phyloP scores from a whole-genome alignment of 768 basidiomycete species.

The Leucocoprinus leucothites region DNA sequence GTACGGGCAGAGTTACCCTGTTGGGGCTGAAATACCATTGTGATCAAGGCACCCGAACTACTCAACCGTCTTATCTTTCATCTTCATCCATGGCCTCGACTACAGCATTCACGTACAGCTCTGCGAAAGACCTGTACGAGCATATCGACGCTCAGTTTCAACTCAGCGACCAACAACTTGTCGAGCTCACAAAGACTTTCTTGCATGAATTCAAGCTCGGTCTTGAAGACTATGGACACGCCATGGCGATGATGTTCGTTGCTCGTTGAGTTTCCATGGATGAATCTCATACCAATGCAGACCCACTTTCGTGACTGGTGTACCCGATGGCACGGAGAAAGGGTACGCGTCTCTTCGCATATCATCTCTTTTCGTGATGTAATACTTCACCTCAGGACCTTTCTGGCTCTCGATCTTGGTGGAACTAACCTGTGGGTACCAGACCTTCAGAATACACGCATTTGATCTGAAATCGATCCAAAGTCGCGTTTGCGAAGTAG shows the following conservation, averaged over 20 bases:
- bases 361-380: slow-evolving; percentile 7
- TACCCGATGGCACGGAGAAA: slow-evolving; percentile 90
- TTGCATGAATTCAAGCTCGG: slow-evolving; percentile 78
- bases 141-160: slow-evolving; percentile 73
- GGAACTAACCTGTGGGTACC: slow-evolving; percentile 90
- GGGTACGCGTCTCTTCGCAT: slow-evolving; percentile 55
- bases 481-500: slow-evolving; percentile 94
- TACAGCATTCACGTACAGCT: slow-evolving; percentile 37
- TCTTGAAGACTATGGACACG: slow-evolving; percentile 64
- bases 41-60: neutral
- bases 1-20: neutral
- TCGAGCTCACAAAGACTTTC: slow-evolving; percentile 74
- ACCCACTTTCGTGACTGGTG: slow-evolving; percentile 93
- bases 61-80: slow-evolving; percentile 1
- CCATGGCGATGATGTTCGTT: slow-evolving; percentile 90
- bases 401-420: slow-evolving; percentile 93
- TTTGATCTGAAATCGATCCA: slow-evolving; percentile 13
- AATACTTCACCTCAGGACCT: slow-evolving; percentile 59
- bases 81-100: slow-evolving; percentile 36
- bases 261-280: neutral
- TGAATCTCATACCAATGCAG: slow-evolving; percentile 34
- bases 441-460: neutral
- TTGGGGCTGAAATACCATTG: neutral
- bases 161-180: slow-evolving; percentile 56
- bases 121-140: slow-evolving; percentile 51